These are phyloP conservation scores for Biancaea sappan DNA, from an alignment of 306 rosid genomes.

Conservation along the genomic window DNA sequence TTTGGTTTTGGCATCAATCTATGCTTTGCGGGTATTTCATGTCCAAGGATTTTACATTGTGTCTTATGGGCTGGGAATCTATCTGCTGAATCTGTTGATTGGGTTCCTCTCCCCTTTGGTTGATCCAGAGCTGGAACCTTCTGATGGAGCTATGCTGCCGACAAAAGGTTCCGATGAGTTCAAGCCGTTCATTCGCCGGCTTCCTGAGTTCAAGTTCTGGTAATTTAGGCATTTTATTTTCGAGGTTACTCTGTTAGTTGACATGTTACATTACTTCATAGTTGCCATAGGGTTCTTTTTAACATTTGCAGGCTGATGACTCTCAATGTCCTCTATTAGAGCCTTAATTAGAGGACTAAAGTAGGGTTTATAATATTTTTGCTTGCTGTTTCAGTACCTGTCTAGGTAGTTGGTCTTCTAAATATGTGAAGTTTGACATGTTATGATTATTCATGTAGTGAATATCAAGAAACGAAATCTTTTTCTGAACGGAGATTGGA, in stretches of 20 bases:
- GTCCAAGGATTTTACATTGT: constrained; percentile 80
- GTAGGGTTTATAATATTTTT: background rate
- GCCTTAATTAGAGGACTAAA: background rate
- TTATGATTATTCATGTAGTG: background rate
- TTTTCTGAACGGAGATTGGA: background rate
- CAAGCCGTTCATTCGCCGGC: constrained; percentile 90
- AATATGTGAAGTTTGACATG: background rate
- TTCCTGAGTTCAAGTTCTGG: constrained; percentile 96
- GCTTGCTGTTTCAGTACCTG: background rate
- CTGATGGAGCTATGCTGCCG: constrained; percentile 62
- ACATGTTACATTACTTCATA: background rate
- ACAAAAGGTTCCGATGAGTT: constrained; percentile 92
- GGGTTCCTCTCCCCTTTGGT: constrained; percentile 86
- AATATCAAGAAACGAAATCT: background rate
- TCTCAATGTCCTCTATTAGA: background rate
- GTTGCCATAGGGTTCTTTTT: background rate
- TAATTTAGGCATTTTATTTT: constrained; percentile 37
- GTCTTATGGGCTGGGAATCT: constrained; percentile 84
- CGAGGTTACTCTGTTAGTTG: background rate
- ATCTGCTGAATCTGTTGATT: constrained; percentile 81
- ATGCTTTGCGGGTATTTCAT: constrained; percentile 57
- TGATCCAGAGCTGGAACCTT: constrained; percentile 75
- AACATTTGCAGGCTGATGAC: background rate
- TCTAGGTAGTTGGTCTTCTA: background rate
- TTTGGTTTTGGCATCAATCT: constrained; percentile 41